Conservation (phyloP, 192 early-diverging fungal species). For the Umbelopsis ramanniana region DNA sequence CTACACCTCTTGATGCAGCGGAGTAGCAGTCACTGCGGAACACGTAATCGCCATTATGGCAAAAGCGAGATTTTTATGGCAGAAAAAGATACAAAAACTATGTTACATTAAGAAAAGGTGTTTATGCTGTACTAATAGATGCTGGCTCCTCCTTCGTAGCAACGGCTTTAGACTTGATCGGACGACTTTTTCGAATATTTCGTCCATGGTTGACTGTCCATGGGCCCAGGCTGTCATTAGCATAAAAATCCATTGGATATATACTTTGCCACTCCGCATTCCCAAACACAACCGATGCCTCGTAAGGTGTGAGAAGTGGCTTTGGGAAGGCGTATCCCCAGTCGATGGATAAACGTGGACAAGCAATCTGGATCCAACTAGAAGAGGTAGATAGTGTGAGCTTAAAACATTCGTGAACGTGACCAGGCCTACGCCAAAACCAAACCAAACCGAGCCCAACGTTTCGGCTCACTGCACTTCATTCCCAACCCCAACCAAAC, state of each 20-base stretch:
- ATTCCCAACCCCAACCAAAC: neutral
- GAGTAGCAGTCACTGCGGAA: slow-evolving; percentile 8
- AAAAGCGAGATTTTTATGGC: neutral
- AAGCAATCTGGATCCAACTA: slow-evolving; percentile 94
- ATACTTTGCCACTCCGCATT: slow-evolving; percentile 77
- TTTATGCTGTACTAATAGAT: slow-evolving; percentile 5
- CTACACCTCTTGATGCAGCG: neutral
- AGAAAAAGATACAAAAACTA: neutral
- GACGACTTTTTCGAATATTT: slow-evolving; percentile 34
- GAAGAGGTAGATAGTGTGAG: slow-evolving; percentile 15
- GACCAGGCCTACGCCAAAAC: no score
- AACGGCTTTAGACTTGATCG: slow-evolving; percentile 19
- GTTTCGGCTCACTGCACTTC: no score
- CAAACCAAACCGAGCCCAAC: neutral
- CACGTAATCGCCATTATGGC: neutral
- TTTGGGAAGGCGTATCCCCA: slow-evolving; percentile 97
- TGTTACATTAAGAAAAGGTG: neutral
- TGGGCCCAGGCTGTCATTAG: slow-evolving; percentile 84
- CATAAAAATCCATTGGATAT: slow-evolving; percentile 99
- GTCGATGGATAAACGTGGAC: slow-evolving; percentile 96
- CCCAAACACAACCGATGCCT: slow-evolving; percentile 87
- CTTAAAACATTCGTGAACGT: neutral
- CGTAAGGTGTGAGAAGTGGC: slow-evolving; percentile 94
- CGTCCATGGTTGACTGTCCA: slow-evolving; percentile 92
- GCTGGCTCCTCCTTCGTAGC: neutral